Evolutionary conservation across 2,329 filamentous ascomycete species (phyloP).

Genomic region (Fusarium abutilonis): DNA sequence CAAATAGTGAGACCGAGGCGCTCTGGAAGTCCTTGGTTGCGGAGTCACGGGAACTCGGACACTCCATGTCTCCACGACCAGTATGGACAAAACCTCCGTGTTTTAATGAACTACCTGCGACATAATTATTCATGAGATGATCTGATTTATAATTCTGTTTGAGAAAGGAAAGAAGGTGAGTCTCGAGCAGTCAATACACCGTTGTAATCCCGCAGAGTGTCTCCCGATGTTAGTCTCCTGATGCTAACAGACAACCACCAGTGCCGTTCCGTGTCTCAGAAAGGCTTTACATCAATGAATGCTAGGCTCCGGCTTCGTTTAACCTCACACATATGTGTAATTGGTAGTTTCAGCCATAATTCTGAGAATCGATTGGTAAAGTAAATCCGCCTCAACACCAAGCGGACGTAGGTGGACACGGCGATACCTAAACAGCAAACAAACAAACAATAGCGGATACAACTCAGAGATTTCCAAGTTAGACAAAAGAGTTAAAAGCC

Average conservation of each 20-base stretch:
- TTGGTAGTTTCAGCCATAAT: background rate
- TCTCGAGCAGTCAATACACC: too few relatives aligned
- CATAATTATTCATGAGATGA: background rate
- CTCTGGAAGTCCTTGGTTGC: background rate
- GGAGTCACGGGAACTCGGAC: background rate
- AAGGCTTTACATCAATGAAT: background rate
- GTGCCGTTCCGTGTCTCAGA: background rate
- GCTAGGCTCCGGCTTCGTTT: background rate
- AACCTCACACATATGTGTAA: background rate
- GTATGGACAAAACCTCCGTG: background rate
- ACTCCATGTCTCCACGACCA: background rate
- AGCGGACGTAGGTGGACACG: background rate
- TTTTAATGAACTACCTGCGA: background rate
- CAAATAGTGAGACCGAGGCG: background rate
- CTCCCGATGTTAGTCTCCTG: background rate
- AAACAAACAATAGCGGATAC: constrained; percentile 3
- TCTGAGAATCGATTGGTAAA: background rate
- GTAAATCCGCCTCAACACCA: constrained; percentile 10
- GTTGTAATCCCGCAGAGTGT: background rate
- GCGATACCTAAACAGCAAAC: constrained; percentile 1
- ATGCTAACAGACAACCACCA: background rate
- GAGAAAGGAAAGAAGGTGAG: too few relatives aligned
- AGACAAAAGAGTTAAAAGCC: constrained; percentile 20
- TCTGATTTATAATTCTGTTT: too few relatives aligned
- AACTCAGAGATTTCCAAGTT: background rate